Evolutionary conservation across 768 basidiomycete species (phyloP).

Genomic region (Mycena capillaripes): DNA sequence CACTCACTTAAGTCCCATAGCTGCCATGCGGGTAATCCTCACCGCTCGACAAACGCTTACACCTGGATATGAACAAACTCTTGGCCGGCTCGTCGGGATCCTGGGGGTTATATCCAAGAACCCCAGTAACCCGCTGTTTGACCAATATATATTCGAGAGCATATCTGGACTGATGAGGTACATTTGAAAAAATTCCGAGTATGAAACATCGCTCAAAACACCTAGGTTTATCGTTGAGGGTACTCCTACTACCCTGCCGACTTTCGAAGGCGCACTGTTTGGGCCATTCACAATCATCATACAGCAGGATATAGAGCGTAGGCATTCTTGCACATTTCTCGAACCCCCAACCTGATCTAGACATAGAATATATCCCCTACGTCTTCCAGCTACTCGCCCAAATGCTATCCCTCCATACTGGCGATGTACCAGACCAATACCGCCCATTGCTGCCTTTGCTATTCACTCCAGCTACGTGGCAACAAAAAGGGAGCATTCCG

Average conservation of each 20-base stretch:
- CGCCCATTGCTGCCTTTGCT: conserved; percentile 84
- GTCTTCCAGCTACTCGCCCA: conserved; percentile 97
- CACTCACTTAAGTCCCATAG: conserved; percentile 55
- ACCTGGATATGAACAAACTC: conserved; percentile 73
- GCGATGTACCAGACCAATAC: conserved; percentile 81
- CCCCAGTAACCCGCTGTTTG: conserved; percentile 97
- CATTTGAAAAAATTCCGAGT: neutral
- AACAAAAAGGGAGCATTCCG: conserved; percentile 94
- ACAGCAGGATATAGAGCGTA: conserved; percentile 94
- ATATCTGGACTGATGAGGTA: conserved; percentile 94
- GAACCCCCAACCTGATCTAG: conserved; percentile 4
- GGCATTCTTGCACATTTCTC: conserved; percentile 38
- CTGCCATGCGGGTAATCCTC: conserved; percentile 93
- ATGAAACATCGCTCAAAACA: conserved; percentile 1
- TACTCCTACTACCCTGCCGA: conserved; percentile 72
- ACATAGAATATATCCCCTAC: conserved; percentile 94
- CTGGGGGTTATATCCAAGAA: conserved; percentile 93
- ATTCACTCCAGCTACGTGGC: conserved; percentile 89
- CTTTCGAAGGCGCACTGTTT: conserved; percentile 88
- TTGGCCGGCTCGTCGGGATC: conserved; percentile 85
- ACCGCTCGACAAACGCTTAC: conserved; percentile 87
- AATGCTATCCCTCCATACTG: conserved; percentile 87
- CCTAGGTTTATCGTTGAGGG: conserved; percentile 85
- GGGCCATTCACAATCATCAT: conserved; percentile 90
- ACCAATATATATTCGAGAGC: conserved; percentile 97